Evolutionary conservation across 1,284 basidiomycete genomes (phyloP), one percentile per base, ranked within the genome.

Genomic region (Ustilago crameri): DNA sequence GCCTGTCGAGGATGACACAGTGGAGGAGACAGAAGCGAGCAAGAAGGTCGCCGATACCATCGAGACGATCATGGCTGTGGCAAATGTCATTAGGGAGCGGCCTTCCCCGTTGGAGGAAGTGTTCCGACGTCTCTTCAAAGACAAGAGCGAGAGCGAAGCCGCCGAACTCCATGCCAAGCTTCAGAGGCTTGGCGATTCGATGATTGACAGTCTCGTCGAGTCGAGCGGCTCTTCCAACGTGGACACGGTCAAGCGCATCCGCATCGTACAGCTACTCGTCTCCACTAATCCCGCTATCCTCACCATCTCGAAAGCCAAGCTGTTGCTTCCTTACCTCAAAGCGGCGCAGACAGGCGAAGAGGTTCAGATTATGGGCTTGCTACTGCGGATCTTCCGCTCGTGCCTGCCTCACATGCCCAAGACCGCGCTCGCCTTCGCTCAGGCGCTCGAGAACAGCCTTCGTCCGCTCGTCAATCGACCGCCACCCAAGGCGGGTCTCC

Each of bases 151-250:
- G 37, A 47, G 38, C 22, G 71, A 76, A 45, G 68, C 69, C 30
- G 32, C 85, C 4, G 82, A 83, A 18, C 84, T 93, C 20, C 89
- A 90, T 62, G 83, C 85, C 7, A 88, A 88, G 18, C 91, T 93
- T 82, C 85, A 87, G 0, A 89, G 91, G 70, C 89, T 95, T 26
- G 92, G 91, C 69, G 92, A 94, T 76, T 87, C 88, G 0, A 84
- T 98, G 70, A 92, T 97, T 52, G 91, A 93, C 79, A 89, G 89
- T 14, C 86, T 98, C 17, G 91, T 95, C 5, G 94, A 95, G 84
- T 91, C 90, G 0, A 89, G 90, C 5, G 90, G 90, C 75, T 84
- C 90, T 20, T 89, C 90, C 45, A 54, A 43, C 45, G 37, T 53
- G 15, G 60, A 65, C 17, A 68, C 69, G 12, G 66, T 77, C 49